Base-by-base conservation (phyloP, 257 asterid species). In the Penstemon eatonii region DNA sequence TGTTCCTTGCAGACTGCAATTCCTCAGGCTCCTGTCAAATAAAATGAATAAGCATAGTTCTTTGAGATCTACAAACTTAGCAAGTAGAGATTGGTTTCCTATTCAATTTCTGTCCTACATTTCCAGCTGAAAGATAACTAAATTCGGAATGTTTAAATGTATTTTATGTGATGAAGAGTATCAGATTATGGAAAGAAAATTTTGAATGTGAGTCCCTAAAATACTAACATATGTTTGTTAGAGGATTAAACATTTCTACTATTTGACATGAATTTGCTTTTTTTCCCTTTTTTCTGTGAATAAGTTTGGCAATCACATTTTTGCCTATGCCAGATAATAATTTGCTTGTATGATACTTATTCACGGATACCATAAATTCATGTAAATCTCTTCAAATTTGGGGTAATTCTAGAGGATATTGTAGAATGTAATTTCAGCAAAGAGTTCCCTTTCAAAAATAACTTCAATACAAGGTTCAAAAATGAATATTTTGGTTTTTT, bases 1-100 rank as follows among this genome's bases (percentile, higher is more conserved):
- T 41, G 76, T 53, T 68, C 90, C 89, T 75, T 77, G 76, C 66
- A 84, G 75, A 70, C 76, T 73, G 76, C 89, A 84, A 76, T 84
- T 84, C 75, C 82, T 75, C 13, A 82, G 78, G 73, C 89, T 84
- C 84, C 89, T 84, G 77, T 60, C 60, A 60, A 68, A 63, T 15
- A 39, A 65, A 78, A 69, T 15, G 36, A 58, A 15, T 41, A 13
- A 38, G 38, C 6, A 61, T 40, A 5, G 18, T 9, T 12, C 10
- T 15, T 12, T n/a, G 63, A 18, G 61, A 42, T 41, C 49, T 8
- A 56, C 19, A 56, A 5, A 4, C 56, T 52, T 52, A 13, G 19
- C 12, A 52, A 9, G 13, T n/a, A 52, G 56, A 52, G 56, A 52
- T 13, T 52, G 56, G 15, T 52, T 12, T 52, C 25, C 19, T 4